Base-by-base conservation (phyloP, 148 eudicot genomes). In the Rhododendron williamsianum region DNA sequence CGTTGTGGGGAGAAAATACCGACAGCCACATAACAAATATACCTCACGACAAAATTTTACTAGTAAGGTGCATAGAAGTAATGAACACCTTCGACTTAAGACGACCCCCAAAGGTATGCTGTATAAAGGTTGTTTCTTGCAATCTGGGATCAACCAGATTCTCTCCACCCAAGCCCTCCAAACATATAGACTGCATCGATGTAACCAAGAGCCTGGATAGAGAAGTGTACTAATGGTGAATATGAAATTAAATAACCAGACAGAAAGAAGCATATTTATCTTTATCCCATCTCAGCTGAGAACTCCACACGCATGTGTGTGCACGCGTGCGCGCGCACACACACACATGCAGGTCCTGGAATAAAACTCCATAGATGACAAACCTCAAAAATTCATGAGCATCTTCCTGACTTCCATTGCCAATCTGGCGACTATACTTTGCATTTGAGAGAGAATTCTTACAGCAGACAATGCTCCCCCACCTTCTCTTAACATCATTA, bases 321-420 rank as follows among this genome's bases (percentile, higher is more conserved):
- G 56, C 16, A 27, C 27, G 27, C 27, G 27, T 27, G 16, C 15
- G 11, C 18, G 16, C 16, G 18, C 63, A 1, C 4, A 3, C 60
- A 3, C 25, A 83, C 4, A 49, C 27, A 72, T 19, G n/a, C 10
- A 71, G 30, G 16, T 82, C n/a, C 56, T 0, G 48, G 9, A 4
- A 54, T 38, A 21, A 15, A 84, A 84, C 16, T 51, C 41, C 13
- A 76, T 43, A 80, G 58, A 74, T 73, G 48, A 87, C 87, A 83
- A 81, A 96, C 99, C 99, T 92, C 85, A 96, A 94, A 87, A 95
- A 96, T 90, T 96, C 99, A 88, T 96, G 99, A 58, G 99, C 99
- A 87, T 96, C 99, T 94, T 96, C 99, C 89, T 96, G 98, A 89
- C 98, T 95, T 81, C 98, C 99, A 52, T 94, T 94, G 80, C 97